Evolutionary conservation across 2,329 filamentous ascomycete genomes (phyloP), one percentile per base, ranked within the genome.

Genomic region (Mollisiaceae sp.): DNA sequence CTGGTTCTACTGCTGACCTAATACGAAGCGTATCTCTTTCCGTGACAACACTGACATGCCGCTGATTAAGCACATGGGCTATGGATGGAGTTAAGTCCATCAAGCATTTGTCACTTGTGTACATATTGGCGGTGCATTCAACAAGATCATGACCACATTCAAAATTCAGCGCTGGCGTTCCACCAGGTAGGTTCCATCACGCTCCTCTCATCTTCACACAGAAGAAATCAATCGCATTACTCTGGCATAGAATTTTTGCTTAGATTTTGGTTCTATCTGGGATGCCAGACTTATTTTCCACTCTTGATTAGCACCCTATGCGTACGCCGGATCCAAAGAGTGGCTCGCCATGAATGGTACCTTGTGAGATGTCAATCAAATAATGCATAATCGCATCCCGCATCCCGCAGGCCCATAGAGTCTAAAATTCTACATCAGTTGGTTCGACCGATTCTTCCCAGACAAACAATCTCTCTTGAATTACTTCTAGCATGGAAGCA

Each of bases 341-440:
- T 2, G 14, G 14, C 41, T 56, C 35, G n/a, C 54, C 54, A 35
- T 32, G 22, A 32, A 56, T 56, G 27, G 36, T 32, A 20, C 36
- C 54, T 36, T 20, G 22, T n/a, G 54, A 32, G 36, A 56, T 56
- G 18, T 56, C 54, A 9, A 35, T 20, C 54, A 56, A 56, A 36
- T 35, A 56, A 5, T 56, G 54, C 27, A 35, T 36, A 36, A 56
- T 56, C 12, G 54, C 54, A 35, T 56, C 27, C 14, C 27, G 54
- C 18, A 56, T 20, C 5, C 36, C 54, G 27, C 54, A 56, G 4
- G 54, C 36, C 54, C 54, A 56, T 20, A 9, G 12, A 2, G 27
- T n/a, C 54, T 36, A 36, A 27, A 36, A 56, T 20, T 56, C 54
- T 35, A 56, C 9, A 27, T 56, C 54, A 8, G 24, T 18, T 18